Base-by-base conservation (phyloP, 2,329 filamentous ascomycete species). In the Phaeosphaeriaceae sp. region DNA sequence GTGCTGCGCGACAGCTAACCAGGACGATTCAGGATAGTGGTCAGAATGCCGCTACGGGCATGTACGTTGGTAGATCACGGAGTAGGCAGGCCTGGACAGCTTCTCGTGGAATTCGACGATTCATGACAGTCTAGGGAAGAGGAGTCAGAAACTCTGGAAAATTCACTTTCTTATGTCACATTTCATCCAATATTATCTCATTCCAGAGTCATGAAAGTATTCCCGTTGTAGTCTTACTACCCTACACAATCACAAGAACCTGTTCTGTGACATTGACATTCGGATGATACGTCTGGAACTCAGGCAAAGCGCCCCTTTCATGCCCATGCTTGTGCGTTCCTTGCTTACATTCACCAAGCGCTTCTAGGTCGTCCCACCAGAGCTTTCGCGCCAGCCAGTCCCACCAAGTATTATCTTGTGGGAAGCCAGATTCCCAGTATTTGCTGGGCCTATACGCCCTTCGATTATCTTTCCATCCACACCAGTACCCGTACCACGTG, bases 401-500 rank as follows among this genome's bases (percentile, higher is more conserved):
- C 33, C 26, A 34, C 16, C 33, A 16, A 5, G 33, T 23, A 16
- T 48, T 40, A 6, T 38, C 35, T 41, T 40, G 29, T 33, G 38
- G 28, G 39, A 21, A 13, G 16, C 34, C 28, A 35, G 16, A 37
- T 26, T 47, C 13, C 29, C 30, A 37, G 43, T 44, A 50, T 15
- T 49, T 45, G 2, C 48, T 38, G 4, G 43, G 50, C 26, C 35
- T 52, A 35, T 58, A 45, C 6, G 54, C 34, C 5, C 15, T 28
- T 8, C 54, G 30, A 6, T 42, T 13, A 8, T 44, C 42, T 23
- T 49, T 57, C 13, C 16, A 33, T 2, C 53, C 55, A 43, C 61
- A 64, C 11, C 41, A 18, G 21, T 58, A 61, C 4, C 61, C 62
- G 46, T 60, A 63, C 62, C 60, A 65, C 1, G 50, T 47, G 32